Evolutionary conservation across 1,284 basidiomycete genomes (phyloP), one percentile per base, ranked within the genome.

Genomic region (Vanrija pseudolonga): DNA sequence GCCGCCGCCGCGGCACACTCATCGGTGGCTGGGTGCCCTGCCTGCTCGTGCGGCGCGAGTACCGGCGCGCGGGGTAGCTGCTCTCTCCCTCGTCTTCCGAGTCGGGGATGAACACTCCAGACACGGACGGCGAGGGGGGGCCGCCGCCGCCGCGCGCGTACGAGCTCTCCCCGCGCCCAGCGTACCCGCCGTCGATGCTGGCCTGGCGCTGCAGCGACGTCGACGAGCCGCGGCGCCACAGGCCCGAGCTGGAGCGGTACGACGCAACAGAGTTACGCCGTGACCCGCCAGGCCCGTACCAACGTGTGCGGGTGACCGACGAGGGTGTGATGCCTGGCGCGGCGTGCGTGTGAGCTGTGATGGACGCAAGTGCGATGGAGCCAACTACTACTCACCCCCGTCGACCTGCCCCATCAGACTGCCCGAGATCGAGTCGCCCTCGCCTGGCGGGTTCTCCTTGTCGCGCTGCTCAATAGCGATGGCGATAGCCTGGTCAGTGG

Each of bases 71-170:
- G 19, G 47, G 47, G n/a, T 18, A 40, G 48, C 44, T 51, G 24
- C 46, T 47, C 45, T 59, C 62, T n/a, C 57, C 62, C 50, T 74
- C 72, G 49, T 73, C 72, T 20, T 73, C 72, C 20, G 67, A 70
- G 39, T 74, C 72, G 11, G 63, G 59, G 6, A 63, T 50, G 42
- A 74, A 73, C 3, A 74, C 72, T 6, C 62, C 67, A 0, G 68
- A 68, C 11, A 57, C 62, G 4, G 41, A 46, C 0, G 72, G 70
- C 1, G 69, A 72, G 24, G 63, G 63, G 1, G 65, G 59, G 6
- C 26, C 41, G 5, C 22, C 44, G 1, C 64, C 45, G 39, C 59
- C 63, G 15, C 60, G 50, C 43, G 65, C 66, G 3, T 66, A 67
- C 1, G 57, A 45, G n/a, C 26, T 26, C 26, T 26, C 26, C 26